Conservation (phyloP, 169 alveolate species). For the Eimeria sp. region DNA sequence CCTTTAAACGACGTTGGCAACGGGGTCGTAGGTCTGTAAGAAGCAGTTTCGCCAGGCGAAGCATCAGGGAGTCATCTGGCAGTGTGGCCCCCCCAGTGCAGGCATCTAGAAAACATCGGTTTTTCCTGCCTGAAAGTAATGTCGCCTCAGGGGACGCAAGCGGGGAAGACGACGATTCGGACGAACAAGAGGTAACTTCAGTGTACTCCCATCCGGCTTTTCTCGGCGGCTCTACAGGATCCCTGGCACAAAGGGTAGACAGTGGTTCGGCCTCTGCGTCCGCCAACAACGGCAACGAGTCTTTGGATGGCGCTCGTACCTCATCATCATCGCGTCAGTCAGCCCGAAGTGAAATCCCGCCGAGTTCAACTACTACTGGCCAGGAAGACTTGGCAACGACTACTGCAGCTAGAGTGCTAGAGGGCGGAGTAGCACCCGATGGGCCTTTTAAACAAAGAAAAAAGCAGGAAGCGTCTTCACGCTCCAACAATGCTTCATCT, state of each 20-base stretch:
- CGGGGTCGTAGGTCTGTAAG: not conserved
- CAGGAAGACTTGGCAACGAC: not conserved
- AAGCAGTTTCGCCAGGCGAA: not conserved
- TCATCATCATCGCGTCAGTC: not conserved
- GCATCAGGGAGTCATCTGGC: not conserved
- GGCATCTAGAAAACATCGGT: not conserved
- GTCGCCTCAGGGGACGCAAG: conserved; percentile 24
- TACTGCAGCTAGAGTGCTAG: not conserved
- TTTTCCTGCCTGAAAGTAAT: conserved; percentile 4
- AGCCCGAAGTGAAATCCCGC: not conserved
- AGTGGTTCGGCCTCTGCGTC: not conserved
- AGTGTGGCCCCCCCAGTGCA: not conserved
- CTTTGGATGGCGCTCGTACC: not conserved
- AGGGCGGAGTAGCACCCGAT: conserved; percentile 7
- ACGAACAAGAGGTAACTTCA: not conserved
- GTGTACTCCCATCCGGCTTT: not conserved
- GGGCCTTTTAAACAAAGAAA: not conserved
- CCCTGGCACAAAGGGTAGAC: not conserved
- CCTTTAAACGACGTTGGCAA: not conserved
- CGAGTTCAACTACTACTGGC: not conserved
- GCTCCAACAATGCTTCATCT: conserved; percentile 18
- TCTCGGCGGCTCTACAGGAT: not conserved
- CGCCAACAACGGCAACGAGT: conserved; percentile 8
- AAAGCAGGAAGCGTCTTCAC: not conserved
- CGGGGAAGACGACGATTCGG: conserved; percentile 32